Conservation (phyloP, 1,139 yeast genomes). For the Pichia sp. region DNA sequence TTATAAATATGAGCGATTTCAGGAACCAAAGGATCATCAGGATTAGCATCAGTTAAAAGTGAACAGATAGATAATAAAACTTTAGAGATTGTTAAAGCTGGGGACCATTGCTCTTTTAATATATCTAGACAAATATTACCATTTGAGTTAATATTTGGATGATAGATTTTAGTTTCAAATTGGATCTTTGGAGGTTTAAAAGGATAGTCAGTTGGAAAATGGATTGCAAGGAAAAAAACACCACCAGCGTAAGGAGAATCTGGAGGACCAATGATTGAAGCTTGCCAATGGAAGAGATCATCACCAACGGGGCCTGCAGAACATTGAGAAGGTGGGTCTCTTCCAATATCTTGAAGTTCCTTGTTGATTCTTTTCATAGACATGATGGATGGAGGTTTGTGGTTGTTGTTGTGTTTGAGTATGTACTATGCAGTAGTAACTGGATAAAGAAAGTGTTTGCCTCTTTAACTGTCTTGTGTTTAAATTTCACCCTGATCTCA, state of each 20-base stretch:
- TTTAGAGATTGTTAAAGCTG: slow-evolving; percentile 58
- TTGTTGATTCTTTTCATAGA: slow-evolving; percentile 93
- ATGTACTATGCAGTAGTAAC: too few relatives aligned
- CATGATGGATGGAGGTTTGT: slow-evolving; percentile 47
- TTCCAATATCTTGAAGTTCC: slow-evolving; percentile 90
- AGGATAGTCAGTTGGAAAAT: slow-evolving; percentile 57
- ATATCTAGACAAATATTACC: slow-evolving; percentile 58
- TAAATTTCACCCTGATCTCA: background rate
- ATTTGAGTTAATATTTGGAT: slow-evolving; percentile 62
- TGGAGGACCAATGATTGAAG: slow-evolving; percentile 56
- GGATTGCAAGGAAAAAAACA: slow-evolving; percentile 45
- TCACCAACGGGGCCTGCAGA: slow-evolving; percentile 99
- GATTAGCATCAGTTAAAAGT: slow-evolving; percentile 86
- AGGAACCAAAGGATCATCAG: slow-evolving; percentile 98
- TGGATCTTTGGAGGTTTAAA: slow-evolving; percentile 54
- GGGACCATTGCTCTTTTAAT: slow-evolving; percentile 60
- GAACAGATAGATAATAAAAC: slow-evolving; percentile 54
- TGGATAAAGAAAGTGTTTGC: background rate
- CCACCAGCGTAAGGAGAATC: slow-evolving; percentile 56
- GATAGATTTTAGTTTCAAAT: slow-evolving; percentile 63
- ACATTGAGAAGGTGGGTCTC: slow-evolving; percentile 99
- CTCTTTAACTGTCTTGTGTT: background rate
- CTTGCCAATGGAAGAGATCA: slow-evolving; percentile 54
- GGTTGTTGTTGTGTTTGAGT: background rate
- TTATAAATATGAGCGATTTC: slow-evolving; percentile 97